Base-by-base conservation (phyloP, 2,329 filamentous ascomycete genomes). In the Dactylellina haptotyla region DNA sequence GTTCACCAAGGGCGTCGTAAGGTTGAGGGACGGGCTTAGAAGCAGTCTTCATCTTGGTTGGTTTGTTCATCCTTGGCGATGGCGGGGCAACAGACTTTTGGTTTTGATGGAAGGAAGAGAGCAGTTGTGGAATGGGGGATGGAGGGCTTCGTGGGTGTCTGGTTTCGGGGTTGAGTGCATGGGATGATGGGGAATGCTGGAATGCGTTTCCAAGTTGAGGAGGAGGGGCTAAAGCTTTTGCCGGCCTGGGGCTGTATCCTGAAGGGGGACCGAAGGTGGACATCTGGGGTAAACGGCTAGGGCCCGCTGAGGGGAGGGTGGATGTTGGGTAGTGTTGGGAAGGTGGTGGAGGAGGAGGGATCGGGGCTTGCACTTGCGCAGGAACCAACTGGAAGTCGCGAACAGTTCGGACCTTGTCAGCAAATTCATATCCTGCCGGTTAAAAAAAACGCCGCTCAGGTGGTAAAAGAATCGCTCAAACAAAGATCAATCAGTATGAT, bases 401-500 rank as follows among this genome's bases (percentile, higher is more conserved):
- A 67, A 64, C 71, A 75, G 58, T 56, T 26, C 50, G 69, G 53
- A 51, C 63, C 65, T 64, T 61, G 66, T 74, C 61, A 76, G 63
- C 75, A 70, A 66, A 59, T 53, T 66, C 65, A 77, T 66, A 63
- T 72, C 66, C 71, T 69, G 65, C 63, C 54, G 45, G 72, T 56
- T 34, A 34, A 75, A n/a, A n/a, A n/a, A n/a, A 76, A 59, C 28
- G 62, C 51, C 48, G 41, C 34, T 71, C 59, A 57, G 64, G 64
- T 41, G 58, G 57, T 54, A 75, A 69, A 46, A 54, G 56, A 59
- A 76, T 75, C 70, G 70, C 54, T 75, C 56, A 66, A 80, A 32
- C 82, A 83, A 63, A 80, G 77, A 78, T 67, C n/a, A n/a, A n/a
- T n/a, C 78, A 69, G 80, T 81, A 75, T 59, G 65, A 75, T 57